Percentiles rank a stretch among this genome's conserved stretches.
These are phyloP conservation scores for Cryptosporidium viatorum DNA, from an alignment of 169 alveolate genomes.

Conservation along the genomic window DNA sequence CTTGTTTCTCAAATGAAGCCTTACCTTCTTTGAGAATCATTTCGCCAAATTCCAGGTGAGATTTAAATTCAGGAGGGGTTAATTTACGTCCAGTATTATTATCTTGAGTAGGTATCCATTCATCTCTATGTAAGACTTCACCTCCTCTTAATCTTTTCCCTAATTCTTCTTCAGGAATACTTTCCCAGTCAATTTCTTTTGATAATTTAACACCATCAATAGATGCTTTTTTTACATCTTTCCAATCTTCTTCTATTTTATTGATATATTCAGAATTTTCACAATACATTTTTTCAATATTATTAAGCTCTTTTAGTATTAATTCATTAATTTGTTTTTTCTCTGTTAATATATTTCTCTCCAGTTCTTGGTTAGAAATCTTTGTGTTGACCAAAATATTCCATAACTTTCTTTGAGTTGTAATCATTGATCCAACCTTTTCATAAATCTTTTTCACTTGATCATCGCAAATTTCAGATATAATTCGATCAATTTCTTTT, in stretches of 20 bases:
- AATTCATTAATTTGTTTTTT: slow-evolving; percentile 15
- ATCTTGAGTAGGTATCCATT: slow-evolving; percentile 68
- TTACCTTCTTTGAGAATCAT: slow-evolving; percentile 45
- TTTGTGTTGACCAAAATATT: slow-evolving; percentile 2
- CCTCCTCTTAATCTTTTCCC: slow-evolving; percentile 71
- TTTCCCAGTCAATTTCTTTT: slow-evolving; percentile 64
- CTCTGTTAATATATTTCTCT: neutral
- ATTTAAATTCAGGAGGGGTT: slow-evolving; percentile 9
- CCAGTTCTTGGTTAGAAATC: neutral
- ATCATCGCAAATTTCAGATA: slow-evolving; percentile 34
- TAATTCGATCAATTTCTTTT: slow-evolving; percentile 39
- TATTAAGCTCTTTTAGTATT: slow-evolving; percentile 9
- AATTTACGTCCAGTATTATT: slow-evolving; percentile 26
- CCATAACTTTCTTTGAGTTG: slow-evolving; percentile 65
- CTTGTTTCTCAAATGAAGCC: slow-evolving; percentile 24
- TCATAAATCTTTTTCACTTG: slow-evolving; percentile 14
- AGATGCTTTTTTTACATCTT: slow-evolving; percentile 28
- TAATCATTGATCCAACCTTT: slow-evolving; percentile 42
- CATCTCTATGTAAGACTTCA: slow-evolving; percentile 60
- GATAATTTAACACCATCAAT: slow-evolving; percentile 47
- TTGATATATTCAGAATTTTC: slow-evolving; percentile 46
- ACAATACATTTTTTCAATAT: slow-evolving; percentile 15
- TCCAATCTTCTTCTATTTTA: slow-evolving; percentile 68
- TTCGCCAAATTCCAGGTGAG: slow-evolving; percentile 62
- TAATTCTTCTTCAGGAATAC: slow-evolving; percentile 62